phyloP scores from a whole-genome alignment of 1,139 yeast genomes.

The Debaryomycetaceae sp. region DNA sequence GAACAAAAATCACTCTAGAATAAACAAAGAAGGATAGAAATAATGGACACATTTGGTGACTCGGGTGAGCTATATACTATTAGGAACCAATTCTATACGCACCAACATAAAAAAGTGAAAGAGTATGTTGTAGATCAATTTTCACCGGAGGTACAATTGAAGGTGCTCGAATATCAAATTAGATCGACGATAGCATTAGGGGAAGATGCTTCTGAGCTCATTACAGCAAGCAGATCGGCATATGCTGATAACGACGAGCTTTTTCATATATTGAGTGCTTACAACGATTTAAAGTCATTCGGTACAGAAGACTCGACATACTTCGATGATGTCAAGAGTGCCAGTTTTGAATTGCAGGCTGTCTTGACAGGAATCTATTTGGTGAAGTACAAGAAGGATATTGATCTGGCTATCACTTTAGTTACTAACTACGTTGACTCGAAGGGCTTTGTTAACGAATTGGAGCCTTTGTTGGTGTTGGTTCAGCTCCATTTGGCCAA shows the following conservation, averaged over 20 bases:
- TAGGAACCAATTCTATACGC: constrained; percentile 46
- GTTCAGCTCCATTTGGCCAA: constrained; percentile 40
- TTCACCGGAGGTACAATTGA: constrained; percentile 33
- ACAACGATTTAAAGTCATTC: constrained; percentile 41
- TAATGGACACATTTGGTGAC: constrained; percentile 38
- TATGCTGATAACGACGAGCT: constrained; percentile 37
- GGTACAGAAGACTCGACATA: constrained; percentile 38
- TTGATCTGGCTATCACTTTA: constrained; percentile 37
- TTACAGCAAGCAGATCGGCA: constrained; percentile 32
- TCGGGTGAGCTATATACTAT: constrained; percentile 43
- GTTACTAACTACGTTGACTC: constrained; percentile 24
- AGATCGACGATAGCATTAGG: constrained; percentile 39
- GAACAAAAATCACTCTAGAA: not conserved
- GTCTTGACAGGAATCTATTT: constrained; percentile 42
- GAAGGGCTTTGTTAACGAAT: constrained; percentile 22
- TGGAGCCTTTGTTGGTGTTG: constrained; percentile 44
- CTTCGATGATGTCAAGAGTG: constrained; percentile 35
- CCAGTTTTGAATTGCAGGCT: constrained; percentile 38
- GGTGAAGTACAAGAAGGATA: constrained; percentile 35
- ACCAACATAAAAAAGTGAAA: constrained; percentile 40
- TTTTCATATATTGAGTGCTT: constrained; percentile 40
- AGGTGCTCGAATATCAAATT: constrained; percentile 41
- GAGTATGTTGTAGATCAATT: constrained; percentile 31
- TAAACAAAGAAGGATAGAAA: constrained; percentile 2
- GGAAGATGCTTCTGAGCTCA: constrained; percentile 40